Percentiles rank a stretch among this genome's conserved stretches.
Conservation (phyloP, 2,329 filamentous ascomycete genomes). For the Colletotrichum lentis region DNA sequence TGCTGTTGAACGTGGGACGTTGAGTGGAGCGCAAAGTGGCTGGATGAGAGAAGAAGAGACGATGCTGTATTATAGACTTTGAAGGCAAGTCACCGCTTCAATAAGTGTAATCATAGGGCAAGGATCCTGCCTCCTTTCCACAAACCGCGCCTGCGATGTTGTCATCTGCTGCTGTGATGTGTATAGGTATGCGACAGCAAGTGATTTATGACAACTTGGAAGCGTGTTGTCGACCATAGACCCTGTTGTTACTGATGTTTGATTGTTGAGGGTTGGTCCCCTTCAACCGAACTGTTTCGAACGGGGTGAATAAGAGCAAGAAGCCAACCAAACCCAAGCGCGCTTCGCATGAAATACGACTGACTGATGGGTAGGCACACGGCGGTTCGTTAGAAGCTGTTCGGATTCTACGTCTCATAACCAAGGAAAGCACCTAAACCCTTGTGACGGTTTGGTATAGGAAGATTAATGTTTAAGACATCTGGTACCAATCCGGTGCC, state of each 20-base stretch:
- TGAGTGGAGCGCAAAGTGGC: neutral
- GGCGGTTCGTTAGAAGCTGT: too few relatives aligned
- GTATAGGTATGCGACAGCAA: neutral
- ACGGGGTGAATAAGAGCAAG: too few relatives aligned
- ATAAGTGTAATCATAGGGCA: slow-evolving; percentile 40
- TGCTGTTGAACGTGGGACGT: slow-evolving; percentile 62
- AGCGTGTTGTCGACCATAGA: neutral
- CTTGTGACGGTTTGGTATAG: too few relatives aligned
- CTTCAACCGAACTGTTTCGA: too few relatives aligned
- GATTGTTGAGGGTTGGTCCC: too few relatives aligned
- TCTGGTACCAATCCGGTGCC: too few relatives aligned
- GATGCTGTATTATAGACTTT: slow-evolving; percentile 36
- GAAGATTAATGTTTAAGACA: too few relatives aligned
- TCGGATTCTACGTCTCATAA: too few relatives aligned
- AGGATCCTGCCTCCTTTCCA: slow-evolving; percentile 30
- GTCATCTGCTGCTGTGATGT: neutral
- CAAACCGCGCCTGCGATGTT: neutral
- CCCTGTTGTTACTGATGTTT: neutral
- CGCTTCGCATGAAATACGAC: too few relatives aligned
- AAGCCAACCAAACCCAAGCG: too few relatives aligned
- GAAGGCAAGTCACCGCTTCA: slow-evolving; percentile 43
- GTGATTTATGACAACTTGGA: neutral
- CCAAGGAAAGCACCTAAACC: too few relatives aligned
- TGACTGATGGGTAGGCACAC: too few relatives aligned
- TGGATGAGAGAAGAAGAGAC: slow-evolving; percentile 27